Base-by-base conservation (phyloP, 331 rosid genomes). In the Malus hybrid region DNA sequence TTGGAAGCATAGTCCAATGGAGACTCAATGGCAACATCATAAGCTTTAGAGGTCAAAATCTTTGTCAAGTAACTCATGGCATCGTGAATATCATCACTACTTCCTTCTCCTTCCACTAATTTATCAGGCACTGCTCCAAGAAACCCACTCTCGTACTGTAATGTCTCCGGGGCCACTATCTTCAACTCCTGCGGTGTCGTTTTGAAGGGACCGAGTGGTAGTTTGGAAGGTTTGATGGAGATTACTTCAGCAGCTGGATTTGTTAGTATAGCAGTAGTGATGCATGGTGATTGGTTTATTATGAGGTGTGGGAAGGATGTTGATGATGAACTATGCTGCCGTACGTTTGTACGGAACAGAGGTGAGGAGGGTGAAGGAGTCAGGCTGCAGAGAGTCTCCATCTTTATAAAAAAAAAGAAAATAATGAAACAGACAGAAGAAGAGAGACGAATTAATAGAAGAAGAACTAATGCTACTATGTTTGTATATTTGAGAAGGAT, bases 1-100 rank as follows among this genome's bases (percentile, higher is more conserved):
- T 84, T 91, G 11, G 95, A 81, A 54, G 96, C 98, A 54, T 85
- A 76, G 77, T 91, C 89, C 54, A 94, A 78, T 6, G 97, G 97
- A 6, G 97, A 79, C 44, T 90, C 96, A 46, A 82, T 73, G 56
- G 99, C 90, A 2, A 94, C 92, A 22, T 94, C 96, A 48, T 94
- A 94, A 5, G 84, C 99, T 80, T 87, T 86, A 0, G 98, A 91
- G 19, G 88, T 68, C 9, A 94, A 78, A 29, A 94, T 92, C 32
- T 80, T 85, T 0, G 93, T 94, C 88, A 91, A 80, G 79, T 93
- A 91, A 36, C 34, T 62, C 97, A 93, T 88, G 39, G 93, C 93
- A 36, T 75, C 65, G 2, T 71, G 62, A 15, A 33, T 28, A 32
- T 52, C 73, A 6, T 61, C 54, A 46, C 54, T 85, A 52, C 50